Evolutionary conservation across 2,329 filamentous ascomycete species (phyloP), one percentile per base, ranked within the genome.

Genomic region (Ustulina deusta): DNA sequence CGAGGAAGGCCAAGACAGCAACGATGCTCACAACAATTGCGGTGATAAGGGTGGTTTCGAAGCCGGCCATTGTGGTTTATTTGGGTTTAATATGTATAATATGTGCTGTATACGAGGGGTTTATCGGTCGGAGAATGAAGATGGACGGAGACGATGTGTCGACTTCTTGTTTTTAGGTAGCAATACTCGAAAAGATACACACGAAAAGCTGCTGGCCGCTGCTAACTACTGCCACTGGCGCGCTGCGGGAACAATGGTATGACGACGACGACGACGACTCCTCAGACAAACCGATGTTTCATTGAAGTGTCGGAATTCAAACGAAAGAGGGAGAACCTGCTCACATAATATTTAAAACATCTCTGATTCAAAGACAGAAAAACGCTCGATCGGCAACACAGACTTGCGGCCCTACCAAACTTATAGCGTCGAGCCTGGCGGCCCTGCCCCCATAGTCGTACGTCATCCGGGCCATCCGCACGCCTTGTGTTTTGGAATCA

Each of bases 11-110:
- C 6, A 72, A 32, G 38, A 71, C 66, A 22, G 66, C 62, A 17
- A 69, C 42, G 44, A 72, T 56, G 49, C 40, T 64, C 63, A 55
- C 66, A 34, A 71, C 70, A 22, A 72, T 70, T 11, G 60, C 69
- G 63, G 54, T 61, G 58, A 68, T 51, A 32, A 69, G 66, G n/a
- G 60, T 64, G 20, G 27, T 54, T 17, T 55, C 44, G 58, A 69
- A 71, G 38, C 34, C 59, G 49, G 56, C 61, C 66, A 69, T 71
- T 56, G 25, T 61, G 55, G 11, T 56, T 48, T 52, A 9, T 52
- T 20, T 22, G 10, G 6, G 27, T 10, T 38, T 48, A 29, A 27
- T 65, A 13, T 61, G 27, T 61, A 61, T 54, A 44, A 36, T 17
- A 27, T 56, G 25, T 51, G 32, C 51, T 29, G 27, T 56, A 52